Base-by-base conservation (phyloP, 176 grass and related monocot genomes). In the Triticum dicoccoides region DNA sequence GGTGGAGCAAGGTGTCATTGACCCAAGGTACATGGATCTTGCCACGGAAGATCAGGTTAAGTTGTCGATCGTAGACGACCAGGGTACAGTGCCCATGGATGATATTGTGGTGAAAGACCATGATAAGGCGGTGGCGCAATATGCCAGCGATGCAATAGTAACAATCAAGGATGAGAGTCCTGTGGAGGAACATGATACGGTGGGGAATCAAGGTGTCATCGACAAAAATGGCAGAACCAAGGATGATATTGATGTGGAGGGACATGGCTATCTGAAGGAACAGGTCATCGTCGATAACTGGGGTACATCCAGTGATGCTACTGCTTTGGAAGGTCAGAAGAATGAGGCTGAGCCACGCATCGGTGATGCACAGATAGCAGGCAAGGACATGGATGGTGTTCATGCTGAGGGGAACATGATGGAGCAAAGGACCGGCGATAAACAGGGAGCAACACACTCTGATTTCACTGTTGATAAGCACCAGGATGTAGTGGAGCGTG, bases 111-210 rank as follows among this genome's bases (percentile, higher is more conserved):
- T 58, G 37, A 29, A 54, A 51, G 44, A 54, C 65, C 23, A 56
- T 27, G 42, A 80, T 38, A 56, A 84, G 66, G 82, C 30, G 10
- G 7, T 84, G 67, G 23, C 65, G 61, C 82, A 80, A 73, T 6
- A 61, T 71, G 14, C 9, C 38, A 51, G 39, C 63, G 81, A 79
- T 88, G 65, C 62, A 71, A 34, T 78, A 54, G 49, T 39, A 79
- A 49, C 29, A 79, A 52, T 24, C 38, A 41, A 30, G 10, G 29
- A 84, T 52, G 21, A 49, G 32, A 37, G 12, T 78, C 27, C 20
- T 38, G 76, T 20, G 34, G 24, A 80, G 45, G 76, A 75, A 85
- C 76, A 38, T 37, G 69, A 24, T 13, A 24, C 3, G 27, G 41
- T 38, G 20, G 65, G 11, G 21, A 34, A 70, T 23, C 80, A 69